Percentiles rank a stretch among this genome's conserved stretches.
phyloP scores from a whole-genome alignment of 352 stramenopile genomes.

The Pythium dissimile region DNA sequence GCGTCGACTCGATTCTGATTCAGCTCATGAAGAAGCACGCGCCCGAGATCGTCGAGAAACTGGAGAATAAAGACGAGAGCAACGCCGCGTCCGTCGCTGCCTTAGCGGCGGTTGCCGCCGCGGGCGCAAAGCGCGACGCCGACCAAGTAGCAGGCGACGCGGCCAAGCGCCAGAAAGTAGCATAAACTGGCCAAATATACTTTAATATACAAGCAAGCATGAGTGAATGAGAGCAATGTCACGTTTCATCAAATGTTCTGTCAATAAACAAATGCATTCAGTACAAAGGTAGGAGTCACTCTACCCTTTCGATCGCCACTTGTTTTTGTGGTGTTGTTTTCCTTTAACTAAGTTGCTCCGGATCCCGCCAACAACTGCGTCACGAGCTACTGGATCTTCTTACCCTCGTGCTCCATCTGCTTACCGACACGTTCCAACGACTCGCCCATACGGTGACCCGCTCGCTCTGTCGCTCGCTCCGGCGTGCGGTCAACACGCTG shows the following conservation, averaged over 20 bases:
- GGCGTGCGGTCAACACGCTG: constrained; percentile 33
- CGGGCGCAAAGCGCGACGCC: constrained; percentile 18
- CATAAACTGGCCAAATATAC: too few relatives aligned
- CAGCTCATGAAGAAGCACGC: constrained; percentile 85
- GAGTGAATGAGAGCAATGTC: too few relatives aligned
- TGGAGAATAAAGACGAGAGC: constrained; percentile 44
- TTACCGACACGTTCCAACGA: background rate
- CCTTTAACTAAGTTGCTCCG: too few relatives aligned
- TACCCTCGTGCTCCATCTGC: constrained; percentile 1
- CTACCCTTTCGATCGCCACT: too few relatives aligned
- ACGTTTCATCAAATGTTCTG: too few relatives aligned
- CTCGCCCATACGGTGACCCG: constrained; percentile 2
- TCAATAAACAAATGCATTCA: too few relatives aligned
- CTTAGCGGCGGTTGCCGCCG: background rate
- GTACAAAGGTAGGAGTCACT: too few relatives aligned
- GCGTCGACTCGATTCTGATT: constrained; percentile 79
- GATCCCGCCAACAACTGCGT: too few relatives aligned
- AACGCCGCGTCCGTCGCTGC: background rate
- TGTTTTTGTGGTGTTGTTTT: too few relatives aligned
- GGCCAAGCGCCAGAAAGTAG: constrained; percentile 67
- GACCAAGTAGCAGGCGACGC: constrained; percentile 23
- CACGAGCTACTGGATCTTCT: constrained; percentile 21
- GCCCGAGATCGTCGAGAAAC: constrained; percentile 78
- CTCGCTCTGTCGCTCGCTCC: constrained; percentile 20
- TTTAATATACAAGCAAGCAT: too few relatives aligned